phyloP scores from a whole-genome alignment of 345 rosid species.

The Cardamine chenopodiifolia region DNA sequence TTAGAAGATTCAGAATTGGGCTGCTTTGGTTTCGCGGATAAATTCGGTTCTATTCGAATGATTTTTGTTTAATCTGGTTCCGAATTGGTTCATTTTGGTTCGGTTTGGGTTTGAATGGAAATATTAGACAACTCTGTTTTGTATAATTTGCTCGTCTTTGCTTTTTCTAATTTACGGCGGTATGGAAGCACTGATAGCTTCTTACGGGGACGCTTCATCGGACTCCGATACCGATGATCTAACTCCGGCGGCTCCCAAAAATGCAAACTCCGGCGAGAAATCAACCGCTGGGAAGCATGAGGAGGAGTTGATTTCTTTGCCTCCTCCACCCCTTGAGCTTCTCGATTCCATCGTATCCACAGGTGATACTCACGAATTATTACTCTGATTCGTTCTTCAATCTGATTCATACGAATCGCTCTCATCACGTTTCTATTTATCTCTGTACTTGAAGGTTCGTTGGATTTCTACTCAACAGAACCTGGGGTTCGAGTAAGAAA shows the following conservation, averaged over 20 bases:
- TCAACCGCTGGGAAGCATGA: slow-evolving; percentile 19
- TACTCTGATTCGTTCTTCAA: slow-evolving; percentile 2
- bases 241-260: neutral
- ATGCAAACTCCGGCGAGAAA: neutral
- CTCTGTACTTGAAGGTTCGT: neutral
- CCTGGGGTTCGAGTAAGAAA: slow-evolving; percentile 67
- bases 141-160: neutral
- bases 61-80: neutral
- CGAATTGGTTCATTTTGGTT: neutral
- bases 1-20: neutral
- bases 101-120: neutral
- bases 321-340: slow-evolving; percentile 82
- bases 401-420: neutral
- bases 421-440: neutral
- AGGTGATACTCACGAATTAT: slow-evolving; percentile 41
- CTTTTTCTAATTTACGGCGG: neutral
- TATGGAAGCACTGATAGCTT: slow-evolving; percentile 76
- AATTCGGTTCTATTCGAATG: neutral
- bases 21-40: neutral
- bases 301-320: slow-evolving; percentile 43
- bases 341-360: slow-evolving; percentile 58
- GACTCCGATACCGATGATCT: slow-evolving; percentile 49
- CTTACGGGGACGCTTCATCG: slow-evolving; percentile 71
- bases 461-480: slow-evolving; percentile 45
- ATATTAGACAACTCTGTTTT: neutral